Percentiles rank a stretch among this genome's conserved stretches.
Evolutionary conservation across 768 basidiomycete species (phyloP).

Genomic region (Amanita jacksonii): DNA sequence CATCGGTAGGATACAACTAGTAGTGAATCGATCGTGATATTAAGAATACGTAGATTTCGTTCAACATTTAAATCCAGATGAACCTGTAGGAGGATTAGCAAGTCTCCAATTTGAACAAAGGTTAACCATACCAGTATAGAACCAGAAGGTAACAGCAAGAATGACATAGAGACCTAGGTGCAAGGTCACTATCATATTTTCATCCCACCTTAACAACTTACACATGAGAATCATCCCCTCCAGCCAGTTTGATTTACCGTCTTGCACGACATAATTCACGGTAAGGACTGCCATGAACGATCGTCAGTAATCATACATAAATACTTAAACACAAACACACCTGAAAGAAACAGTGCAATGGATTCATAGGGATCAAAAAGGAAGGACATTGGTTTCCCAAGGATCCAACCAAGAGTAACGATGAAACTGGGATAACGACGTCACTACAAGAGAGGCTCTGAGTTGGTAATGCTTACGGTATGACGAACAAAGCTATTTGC

Average conservation of each 20-base stretch:
- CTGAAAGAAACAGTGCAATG: conserved; percentile 42
- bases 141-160: conserved; percentile 63
- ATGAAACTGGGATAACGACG: conserved; percentile 42
- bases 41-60: neutral
- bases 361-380: conserved; percentile 90
- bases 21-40: neutral
- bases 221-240: conserved; percentile 55
- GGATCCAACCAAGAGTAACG: conserved; percentile 67
- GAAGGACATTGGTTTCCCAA: conserved; percentile 71
- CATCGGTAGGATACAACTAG: neutral
- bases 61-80: conserved; percentile 20
- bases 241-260: conserved; percentile 79
- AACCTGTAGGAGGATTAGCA: conserved; percentile 12
- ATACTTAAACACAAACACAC: conserved; percentile 16
- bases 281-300: conserved; percentile 49
- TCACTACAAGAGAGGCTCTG: neutral
- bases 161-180: conserved; percentile 56
- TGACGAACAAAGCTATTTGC: conserved; percentile 81
- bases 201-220: conserved; percentile 8
- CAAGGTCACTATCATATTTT: neutral
- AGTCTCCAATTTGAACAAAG: neutral
- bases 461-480: conserved; percentile 45
- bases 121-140: conserved; percentile 32
- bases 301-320: neutral
- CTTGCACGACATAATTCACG: conserved; percentile 73